Base-by-base conservation (phyloP, 169 alveolate species). In the Cryptosporidium andersoni region DNA sequence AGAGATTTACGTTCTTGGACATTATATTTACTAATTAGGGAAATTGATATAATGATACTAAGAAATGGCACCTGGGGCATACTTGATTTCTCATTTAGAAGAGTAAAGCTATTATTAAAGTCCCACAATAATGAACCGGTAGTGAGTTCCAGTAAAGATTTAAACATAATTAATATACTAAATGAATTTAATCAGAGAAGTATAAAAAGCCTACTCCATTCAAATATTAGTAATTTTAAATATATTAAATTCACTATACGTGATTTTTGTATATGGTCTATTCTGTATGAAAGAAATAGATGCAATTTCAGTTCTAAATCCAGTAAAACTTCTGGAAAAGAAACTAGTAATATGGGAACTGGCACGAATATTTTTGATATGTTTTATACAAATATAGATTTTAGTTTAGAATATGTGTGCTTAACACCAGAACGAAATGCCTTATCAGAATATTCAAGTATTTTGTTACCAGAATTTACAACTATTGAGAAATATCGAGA, bases 51-150 rank as follows among this genome's bases (percentile, higher is more conserved):
- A 2, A 74, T 74, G 85, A 51, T 74, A 5, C 3, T 74, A 25
- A 74, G 85, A 25, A 74, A 74, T 25, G 85, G 85, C 11, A 74
- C 85, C n/a, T 74, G 85, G 85, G 85, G 85, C n/a, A 74, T 74
- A 64, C 47, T 74, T 43, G 85, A 74, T 47, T 74, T 74, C 14
- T 74, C 85, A 56, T 1, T 74, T 11, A 74, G 51, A 37, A 74
- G 60, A 43, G 45, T 74, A 64, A 60, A 8, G 11, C 40, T 74
- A 40, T 58, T 58, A 42, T 40, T 74, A 9, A 4, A 14, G 6
- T 12, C 60, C 2, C 2, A 40, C 40, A 9, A 43, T 6, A 36
- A 52, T 16, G n/a, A 60, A 4, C 1, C 45, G 42, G 12, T 56
- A 25, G 85, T 58, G 42, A 58, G 55, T 37, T 14, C 12, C 7